These are phyloP conservation scores for Fraxinus angustifolia DNA, from an alignment of 305 asterid species.

Conservation along the genomic window DNA sequence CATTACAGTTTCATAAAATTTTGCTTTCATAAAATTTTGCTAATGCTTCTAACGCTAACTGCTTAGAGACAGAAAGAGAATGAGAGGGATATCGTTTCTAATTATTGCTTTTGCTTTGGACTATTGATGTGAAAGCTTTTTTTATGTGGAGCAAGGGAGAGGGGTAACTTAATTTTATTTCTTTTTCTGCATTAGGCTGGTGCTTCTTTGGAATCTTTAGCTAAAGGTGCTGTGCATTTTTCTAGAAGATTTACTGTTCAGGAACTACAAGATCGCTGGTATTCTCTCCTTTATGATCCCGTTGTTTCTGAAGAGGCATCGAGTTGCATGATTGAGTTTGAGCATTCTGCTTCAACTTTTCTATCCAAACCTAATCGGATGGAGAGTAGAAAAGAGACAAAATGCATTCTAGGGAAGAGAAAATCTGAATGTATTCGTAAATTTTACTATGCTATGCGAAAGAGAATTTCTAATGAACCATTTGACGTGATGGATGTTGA, in stretches of 20 bases:
- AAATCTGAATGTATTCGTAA: constrained; percentile 50
- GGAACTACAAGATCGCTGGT: constrained; percentile 76
- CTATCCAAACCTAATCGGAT: constrained; percentile 35
- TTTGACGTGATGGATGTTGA: constrained; percentile 33
- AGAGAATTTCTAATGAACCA: constrained; percentile 59
- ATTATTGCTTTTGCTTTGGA: not conserved
- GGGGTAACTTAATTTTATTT: not conserved
- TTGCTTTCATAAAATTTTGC: not conserved
- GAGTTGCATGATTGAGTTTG: constrained; percentile 46
- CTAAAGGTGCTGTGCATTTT: constrained; percentile 85
- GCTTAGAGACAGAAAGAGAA: not conserved
- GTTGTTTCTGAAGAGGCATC: constrained; percentile 54
- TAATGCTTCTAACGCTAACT: not conserved
- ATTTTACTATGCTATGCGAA: constrained; percentile 61
- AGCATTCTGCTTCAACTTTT: constrained; percentile 29
- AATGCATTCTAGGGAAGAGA: constrained; percentile 46
- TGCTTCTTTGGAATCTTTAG: constrained; percentile 85
- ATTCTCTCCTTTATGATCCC: constrained; percentile 71
- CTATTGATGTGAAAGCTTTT: not conserved
- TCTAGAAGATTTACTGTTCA: constrained; percentile 59
- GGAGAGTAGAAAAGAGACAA: constrained; percentile 37
- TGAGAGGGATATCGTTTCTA: not conserved
- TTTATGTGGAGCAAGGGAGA: not conserved
- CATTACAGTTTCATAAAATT: not conserved
- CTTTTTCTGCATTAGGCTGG: constrained; percentile 52